Evolutionary conservation across 441 rosid species (phyloP).

Genomic region (Brassica hybrid): DNA sequence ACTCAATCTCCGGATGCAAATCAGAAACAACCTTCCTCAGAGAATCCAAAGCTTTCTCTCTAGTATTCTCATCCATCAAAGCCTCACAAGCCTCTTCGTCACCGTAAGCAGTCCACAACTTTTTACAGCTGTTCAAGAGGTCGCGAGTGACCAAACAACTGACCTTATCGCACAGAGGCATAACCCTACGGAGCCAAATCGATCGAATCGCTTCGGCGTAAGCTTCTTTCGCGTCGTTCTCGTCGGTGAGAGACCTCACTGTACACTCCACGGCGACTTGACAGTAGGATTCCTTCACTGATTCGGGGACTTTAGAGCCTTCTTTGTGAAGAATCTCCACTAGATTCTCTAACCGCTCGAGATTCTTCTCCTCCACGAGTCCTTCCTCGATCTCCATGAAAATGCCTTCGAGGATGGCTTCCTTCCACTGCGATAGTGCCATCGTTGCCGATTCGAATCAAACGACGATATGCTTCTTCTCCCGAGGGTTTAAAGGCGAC

Average conservation of each 20-base stretch:
- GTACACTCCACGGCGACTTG: slow-evolving; percentile 65
- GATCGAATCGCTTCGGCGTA: slow-evolving; percentile 36
- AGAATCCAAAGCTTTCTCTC: no score
- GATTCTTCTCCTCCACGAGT: slow-evolving; percentile 53
- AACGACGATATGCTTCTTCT: background rate
- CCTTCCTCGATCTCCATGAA: slow-evolving; percentile 47
- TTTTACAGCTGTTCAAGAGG: slow-evolving; percentile 36
- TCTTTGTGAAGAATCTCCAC: slow-evolving; percentile 48
- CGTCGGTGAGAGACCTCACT: slow-evolving; percentile 41
- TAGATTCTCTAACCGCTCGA: slow-evolving; percentile 54
- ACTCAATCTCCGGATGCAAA: no score
- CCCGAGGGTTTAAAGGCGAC: background rate
- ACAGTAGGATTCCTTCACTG: slow-evolving; percentile 60
- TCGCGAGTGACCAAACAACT: slow-evolving; percentile 42
- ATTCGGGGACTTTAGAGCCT: slow-evolving; percentile 37
- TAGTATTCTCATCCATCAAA: slow-evolving; percentile 19
- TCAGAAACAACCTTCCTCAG: no score
- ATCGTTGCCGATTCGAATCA: slow-evolving; percentile 29
- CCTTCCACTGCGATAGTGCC: slow-evolving; percentile 51
- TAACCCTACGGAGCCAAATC: slow-evolving; percentile 38
- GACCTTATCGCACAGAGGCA: slow-evolving; percentile 42
- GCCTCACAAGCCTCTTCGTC: slow-evolving; percentile 24
- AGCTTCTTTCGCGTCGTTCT: slow-evolving; percentile 25
- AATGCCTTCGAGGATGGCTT: slow-evolving; percentile 52
- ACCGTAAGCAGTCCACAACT: slow-evolving; percentile 33